Evolutionary conservation across 164 flowering plant genomes (phyloP), one percentile per base, ranked within the genome.

Genomic region (Umbellularia californica): DNA sequence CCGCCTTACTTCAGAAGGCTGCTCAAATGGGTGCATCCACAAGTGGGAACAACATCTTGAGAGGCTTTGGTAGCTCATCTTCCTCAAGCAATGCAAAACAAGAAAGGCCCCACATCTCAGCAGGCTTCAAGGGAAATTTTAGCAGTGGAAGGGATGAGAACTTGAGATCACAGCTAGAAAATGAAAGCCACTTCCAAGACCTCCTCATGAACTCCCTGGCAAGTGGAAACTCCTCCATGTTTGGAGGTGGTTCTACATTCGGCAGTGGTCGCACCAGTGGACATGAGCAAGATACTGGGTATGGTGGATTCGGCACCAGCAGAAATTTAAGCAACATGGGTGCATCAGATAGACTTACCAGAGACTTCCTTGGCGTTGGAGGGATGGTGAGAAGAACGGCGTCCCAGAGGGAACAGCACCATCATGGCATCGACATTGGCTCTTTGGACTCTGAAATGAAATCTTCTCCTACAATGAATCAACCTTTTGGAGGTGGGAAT

Each of bases 351-450:
- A 83, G 86, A 63, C 67, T 90, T 70, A 92, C 97, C 0, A 77
- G 85, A 65, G 97, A 92, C 55, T 90, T 92, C 75, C 82, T 92
- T 0, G 97, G 97, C 1, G 97, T 92, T 64, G 95, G 95, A 62
- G 89, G 84, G 58, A 84, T 88, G 77, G 82, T 85, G 25, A 85
- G 90, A 75, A 84, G 76, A 68, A 82, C 2, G 82, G 86, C 9
- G 85, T 69, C 82, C 15, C 89, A 84, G 25, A 78, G 82, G 73
- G 83, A 82, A 3, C 82, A 83, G 9, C 83, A 70, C 2, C 66
- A 60, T 30, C 41, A 28, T 2, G 35, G 15, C 64, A 62, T 25
- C n/a, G 68, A 33, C 55, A 69, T 75, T 19, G 74, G 41, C 22
- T 27, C 78, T 2, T 28, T 70, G 24, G 74, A 76, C n/a, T 50